Evolutionary conservation across 2,329 filamentous ascomycete species (phyloP).

Genomic region (Phialophora macrospora): DNA sequence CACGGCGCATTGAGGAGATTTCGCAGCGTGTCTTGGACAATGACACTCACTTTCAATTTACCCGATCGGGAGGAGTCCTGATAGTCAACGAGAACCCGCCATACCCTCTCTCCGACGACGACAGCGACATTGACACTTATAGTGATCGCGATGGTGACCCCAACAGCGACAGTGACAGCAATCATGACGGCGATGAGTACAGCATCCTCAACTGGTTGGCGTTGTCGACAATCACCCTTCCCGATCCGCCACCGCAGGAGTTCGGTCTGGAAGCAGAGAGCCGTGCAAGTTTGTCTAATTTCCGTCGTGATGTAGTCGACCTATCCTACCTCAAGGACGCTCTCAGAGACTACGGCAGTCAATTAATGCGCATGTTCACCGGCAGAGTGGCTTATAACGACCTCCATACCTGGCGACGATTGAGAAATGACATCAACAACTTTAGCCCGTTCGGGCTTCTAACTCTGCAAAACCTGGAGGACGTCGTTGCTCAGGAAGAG

Average conservation of each 20-base stretch:
- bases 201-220: not conserved
- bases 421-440: not conserved
- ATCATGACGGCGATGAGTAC: no score
- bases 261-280: no score
- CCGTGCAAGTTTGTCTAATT: no score
- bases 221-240: not conserved
- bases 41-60: no score
- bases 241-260: no score
- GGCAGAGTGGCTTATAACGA: not conserved
- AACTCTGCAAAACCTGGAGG: not conserved
- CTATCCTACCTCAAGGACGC: not conserved
- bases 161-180: not conserved
- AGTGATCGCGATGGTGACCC: not conserved
- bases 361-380: not conserved
- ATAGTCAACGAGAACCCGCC: no score
- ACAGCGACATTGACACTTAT: not conserved
- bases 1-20: no score
- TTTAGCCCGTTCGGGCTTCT: not conserved
- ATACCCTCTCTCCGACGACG: no score
- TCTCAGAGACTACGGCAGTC: not conserved
- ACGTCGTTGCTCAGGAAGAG: not conserved
- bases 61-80: no score
- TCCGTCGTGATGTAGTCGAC: not conserved
- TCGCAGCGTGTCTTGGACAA: no score
- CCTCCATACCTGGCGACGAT: not conserved